These are phyloP conservation scores for Choanephora cucurbitarum DNA, from an alignment of 371 early-diverging fungal genomes.

Conservation along the genomic window DNA sequence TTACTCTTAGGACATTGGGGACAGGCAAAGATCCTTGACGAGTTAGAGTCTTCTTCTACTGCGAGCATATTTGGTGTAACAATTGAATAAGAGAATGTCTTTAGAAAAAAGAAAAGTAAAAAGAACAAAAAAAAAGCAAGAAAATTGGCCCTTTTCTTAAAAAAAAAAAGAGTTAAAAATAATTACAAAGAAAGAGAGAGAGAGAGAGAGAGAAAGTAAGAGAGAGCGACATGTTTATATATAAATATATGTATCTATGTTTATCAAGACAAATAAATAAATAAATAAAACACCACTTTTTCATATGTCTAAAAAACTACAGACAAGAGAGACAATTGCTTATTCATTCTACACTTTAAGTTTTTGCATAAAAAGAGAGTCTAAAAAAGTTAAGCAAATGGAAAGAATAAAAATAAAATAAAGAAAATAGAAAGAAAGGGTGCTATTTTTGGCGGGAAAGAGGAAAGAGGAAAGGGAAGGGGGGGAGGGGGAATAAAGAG, in stretches of 20 bases:
- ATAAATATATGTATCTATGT: conserved; percentile 13
- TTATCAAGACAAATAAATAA: conserved; percentile 22
- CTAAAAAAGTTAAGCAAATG: neutral
- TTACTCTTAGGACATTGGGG: conserved; percentile 54
- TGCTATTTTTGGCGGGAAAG: conserved; percentile 20
- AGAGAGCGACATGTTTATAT: conserved; percentile 11
- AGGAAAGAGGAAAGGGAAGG: neutral
- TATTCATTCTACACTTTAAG: neutral
- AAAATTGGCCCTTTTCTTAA: too few species aligned
- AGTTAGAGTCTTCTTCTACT: conserved; percentile 25
- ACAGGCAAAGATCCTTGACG: conserved; percentile 42
- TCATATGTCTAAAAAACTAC: neutral
- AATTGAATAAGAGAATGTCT: neutral
- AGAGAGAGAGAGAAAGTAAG: conserved; percentile 17
- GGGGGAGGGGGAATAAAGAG: neutral
- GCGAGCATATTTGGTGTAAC: conserved; percentile 18
- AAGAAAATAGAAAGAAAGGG: conserved; percentile 5
- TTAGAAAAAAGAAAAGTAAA: neutral
- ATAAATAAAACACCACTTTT: conserved; percentile 10
- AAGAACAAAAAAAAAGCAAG: neutral
- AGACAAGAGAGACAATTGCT: neutral
- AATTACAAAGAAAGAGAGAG: conserved; percentile 6
- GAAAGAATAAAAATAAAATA: neutral
- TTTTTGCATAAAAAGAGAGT: conserved; percentile 6
- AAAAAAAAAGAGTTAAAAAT: neutral